Base-by-base conservation (phyloP, 2,329 filamentous ascomycete genomes). In the Nannizzia gypsea region DNA sequence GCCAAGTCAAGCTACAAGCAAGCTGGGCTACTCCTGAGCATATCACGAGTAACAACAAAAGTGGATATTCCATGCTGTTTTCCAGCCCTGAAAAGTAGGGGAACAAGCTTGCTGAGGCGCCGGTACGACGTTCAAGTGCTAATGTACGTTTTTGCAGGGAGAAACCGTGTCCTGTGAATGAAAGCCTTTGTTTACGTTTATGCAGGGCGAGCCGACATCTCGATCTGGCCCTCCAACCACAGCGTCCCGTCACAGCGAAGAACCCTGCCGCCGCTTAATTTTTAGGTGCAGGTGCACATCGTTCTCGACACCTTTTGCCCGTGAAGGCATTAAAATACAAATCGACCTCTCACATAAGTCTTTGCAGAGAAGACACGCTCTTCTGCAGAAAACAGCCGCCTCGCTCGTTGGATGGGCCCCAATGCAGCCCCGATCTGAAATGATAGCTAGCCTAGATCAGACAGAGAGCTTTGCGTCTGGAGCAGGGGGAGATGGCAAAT, bases 401-500 rank as follows among this genome's bases (percentile, higher is more conserved):
- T 56, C 34, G 54, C 38, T 56, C 17, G 38, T n/a, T 17, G 17
- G 31, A 11, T 26, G 20, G 24, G 17, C 17, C 54, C 66, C 64
- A 67, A 71, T 71, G 69, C 68, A 63, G 64, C 58, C 60, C 57
- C 58, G 57, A 61, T 59, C 59, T 69, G 68, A 66, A 64, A 70
- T 68, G 67, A 65, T 61, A 67, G 65, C 57, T 62, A 62, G 54
- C 62, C 59, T 63, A 56, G 61, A 63, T 64, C 66, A 64, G 69
- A 68, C 60, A 61, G 67, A 65, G 61, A 61, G 64, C 60, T 61
- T 57, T 59, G 56, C 26, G 59, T 52, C 62, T 58, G 58, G 50
- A 59, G 59, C 60, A 67, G 66, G 67, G 69, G 67, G 67, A 64
- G 57, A 75, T 75, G 73, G 70, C 73, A 59, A 70, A 67, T 66